These are phyloP conservation scores for Penicillium coprophilum DNA, from an alignment of 495 filamentous ascomycete species.

Conservation along the genomic window DNA sequence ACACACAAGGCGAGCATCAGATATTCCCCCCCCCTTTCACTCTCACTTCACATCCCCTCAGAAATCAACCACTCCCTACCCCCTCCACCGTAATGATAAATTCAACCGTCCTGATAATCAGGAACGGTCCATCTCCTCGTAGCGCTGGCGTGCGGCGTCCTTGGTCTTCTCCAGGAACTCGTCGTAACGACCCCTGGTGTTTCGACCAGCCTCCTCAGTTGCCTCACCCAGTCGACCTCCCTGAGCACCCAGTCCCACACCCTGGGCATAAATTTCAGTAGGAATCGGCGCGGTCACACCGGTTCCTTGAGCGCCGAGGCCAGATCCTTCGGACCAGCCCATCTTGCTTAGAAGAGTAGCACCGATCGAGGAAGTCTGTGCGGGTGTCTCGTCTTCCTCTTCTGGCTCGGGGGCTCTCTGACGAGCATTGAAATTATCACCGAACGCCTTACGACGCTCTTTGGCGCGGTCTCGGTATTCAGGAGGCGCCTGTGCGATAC, in stretches of 20 bases:
- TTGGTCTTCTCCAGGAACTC: slow-evolving; percentile 78
- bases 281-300: slow-evolving; percentile 76
- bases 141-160: slow-evolving; percentile 77
- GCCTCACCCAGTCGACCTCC: slow-evolving; percentile 85
- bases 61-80: background rate
- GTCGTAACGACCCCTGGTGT: slow-evolving; percentile 65
- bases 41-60: background rate
- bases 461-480: slow-evolving; percentile 82
- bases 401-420: slow-evolving; percentile 31
- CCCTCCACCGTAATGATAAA: background rate
- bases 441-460: slow-evolving; percentile 74
- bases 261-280: slow-evolving; percentile 75
- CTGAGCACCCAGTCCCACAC: slow-evolving; percentile 82
- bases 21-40: background rate
- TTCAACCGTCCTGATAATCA: background rate
- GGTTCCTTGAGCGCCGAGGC: slow-evolving; percentile 75
- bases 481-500: background rate
- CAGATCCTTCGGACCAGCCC: slow-evolving; percentile 81
- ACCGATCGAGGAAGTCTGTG: slow-evolving; percentile 68
- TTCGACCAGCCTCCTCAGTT: slow-evolving; percentile 70
- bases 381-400: slow-evolving; percentile 37
- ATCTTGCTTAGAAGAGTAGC: slow-evolving; percentile 84
- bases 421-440: slow-evolving; percentile 50
- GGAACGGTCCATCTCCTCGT: slow-evolving; percentile 56
- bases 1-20: background rate